Conservation (phyloP, 192 early-diverging fungal genomes). For the Helicostylum pulchrum region DNA sequence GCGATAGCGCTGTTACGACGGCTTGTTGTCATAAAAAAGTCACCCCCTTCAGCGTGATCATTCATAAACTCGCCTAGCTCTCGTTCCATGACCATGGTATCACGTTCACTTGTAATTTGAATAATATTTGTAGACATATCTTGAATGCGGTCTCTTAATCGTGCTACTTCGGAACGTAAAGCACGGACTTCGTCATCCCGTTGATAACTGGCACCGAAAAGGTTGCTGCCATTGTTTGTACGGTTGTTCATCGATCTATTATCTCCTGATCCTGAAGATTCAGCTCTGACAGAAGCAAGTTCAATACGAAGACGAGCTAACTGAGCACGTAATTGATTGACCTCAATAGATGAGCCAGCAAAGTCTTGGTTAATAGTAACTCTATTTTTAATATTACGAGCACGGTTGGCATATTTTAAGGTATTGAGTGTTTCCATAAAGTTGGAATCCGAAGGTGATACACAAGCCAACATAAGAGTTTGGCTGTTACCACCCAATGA, state of each 20-base stretch:
- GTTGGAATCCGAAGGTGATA: conserved; percentile 81
- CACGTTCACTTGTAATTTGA: conserved; percentile 48
- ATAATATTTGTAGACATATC: conserved; percentile 43
- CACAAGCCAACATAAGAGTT: conserved; percentile 94
- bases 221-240: no score
- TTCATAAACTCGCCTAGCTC: conserved; percentile 36
- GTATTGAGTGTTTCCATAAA: conserved; percentile 93
- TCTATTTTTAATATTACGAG: conserved; percentile 92
- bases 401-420: conserved; percentile 93
- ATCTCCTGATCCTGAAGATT: background rate
- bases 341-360: conserved; percentile 47
- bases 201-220: conserved; percentile 3
- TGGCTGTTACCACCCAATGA: conserved; percentile 92
- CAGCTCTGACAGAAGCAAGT: conserved; percentile 39
- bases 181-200: conserved; percentile 48
- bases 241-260: background rate
- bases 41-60: conserved; percentile 23
- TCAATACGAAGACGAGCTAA: conserved; percentile 53
- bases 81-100: conserved; percentile 51
- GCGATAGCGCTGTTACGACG: background rate
- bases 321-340: conserved; percentile 54
- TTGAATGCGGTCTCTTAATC: conserved; percentile 48
- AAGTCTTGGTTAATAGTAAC: conserved; percentile 58
- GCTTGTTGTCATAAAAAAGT: background rate
- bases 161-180: conserved; percentile 42